Evolutionary conservation across 2,329 filamentous ascomycete species (phyloP), one percentile per base, ranked within the genome.

Genomic region (Aspergillus awamori): DNA sequence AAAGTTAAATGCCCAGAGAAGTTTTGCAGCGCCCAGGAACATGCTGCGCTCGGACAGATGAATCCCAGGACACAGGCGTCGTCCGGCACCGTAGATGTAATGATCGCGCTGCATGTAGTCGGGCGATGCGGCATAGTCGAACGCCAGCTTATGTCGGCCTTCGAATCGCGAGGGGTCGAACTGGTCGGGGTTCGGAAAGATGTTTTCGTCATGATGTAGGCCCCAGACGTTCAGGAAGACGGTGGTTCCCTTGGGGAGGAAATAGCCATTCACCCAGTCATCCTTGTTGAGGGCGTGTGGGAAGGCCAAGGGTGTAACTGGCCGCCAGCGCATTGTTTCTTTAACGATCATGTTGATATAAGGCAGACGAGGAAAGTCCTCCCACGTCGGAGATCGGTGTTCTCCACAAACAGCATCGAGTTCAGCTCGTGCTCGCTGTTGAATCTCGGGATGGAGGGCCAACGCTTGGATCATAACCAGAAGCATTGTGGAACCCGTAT

Each of bases 271-370:
- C 47, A 77, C 71, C 61, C 65, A 71, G 53, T 79, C 77, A 49
- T 82, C 80, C 55, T 67, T 33, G 3, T 30, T 55, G 3, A 59
- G 22, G 11, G 61, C 63, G 55, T 68, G 67, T 1, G 66, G 61
- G 43, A 70, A 60, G 2, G 57, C 55, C 0, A 64, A 48, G 4
- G 65, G 60, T 3, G 61, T 49, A 10, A 64, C 63, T 0, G 84
- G 83, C 5, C 84, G 77, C 83, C 85, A 86, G 2, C 85, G 79
- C 10, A 86, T 71, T 1, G 82, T 78, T 63, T 88, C 86, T 61
- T 86, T 86, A 17, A 86, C 78, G 11, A 85, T 76, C 1, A 82
- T 82, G 20, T 79, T 76, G 33, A 86, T 69, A 65, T 87, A 65
- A 1, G 61, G 63, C 15, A 69, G 69, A 24, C 43, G 28, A 39